Base-by-base conservation (phyloP, 2,329 filamentous ascomycete genomes). In the Aspergillus sp. region DNA sequence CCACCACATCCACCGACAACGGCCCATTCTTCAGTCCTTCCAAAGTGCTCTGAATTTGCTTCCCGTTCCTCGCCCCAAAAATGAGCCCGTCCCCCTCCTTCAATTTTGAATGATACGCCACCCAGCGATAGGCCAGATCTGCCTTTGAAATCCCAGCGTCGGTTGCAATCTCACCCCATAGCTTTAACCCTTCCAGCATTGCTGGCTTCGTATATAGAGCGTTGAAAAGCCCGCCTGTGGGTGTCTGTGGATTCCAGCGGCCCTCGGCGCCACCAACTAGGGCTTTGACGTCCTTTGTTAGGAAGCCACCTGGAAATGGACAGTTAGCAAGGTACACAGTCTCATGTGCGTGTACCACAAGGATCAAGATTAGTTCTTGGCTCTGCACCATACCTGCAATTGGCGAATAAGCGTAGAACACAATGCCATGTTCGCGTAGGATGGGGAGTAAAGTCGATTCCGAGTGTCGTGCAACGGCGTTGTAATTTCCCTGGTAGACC, bases 401-500 rank as follows among this genome's bases (percentile, higher is more conserved):
- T 11, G 62, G 62, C 5, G 34, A 54, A 58, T 76, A 83, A 9
- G 79, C 81, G 57, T 81, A 80, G 68, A 82, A 79, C 3, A 71
- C 50, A 19, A 83, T 81, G 7, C 72, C 71, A 23, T 81, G 72
- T 57, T 78, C 72, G 34, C 81, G 76, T 0, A 84, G 75, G 1
- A 75, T 73, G 1, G 82, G 81, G 25, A 83, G 76, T 4, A 84
- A 68, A 0, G 72, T 62, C 1, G 62, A 66, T 58, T 84, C 82
- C 3, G 67, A 59, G 19, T 69, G 68, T 6, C 82, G 75, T 1
- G 72, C 69, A 50, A 81, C 66, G 3, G 78, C 68, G 47, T 70
- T 74, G 63, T 80, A 81, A 54, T 76, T 76, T 1, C 77, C 80
- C 67, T 84, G 81, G 62, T 82, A 84, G 6, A 82, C 79, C 0